A percentile compares a stretch with the other conserved stretches of the same genome.
phyloP scores from a whole-genome alignment of 257 asterid genomes.

The Avicennia marina region DNA sequence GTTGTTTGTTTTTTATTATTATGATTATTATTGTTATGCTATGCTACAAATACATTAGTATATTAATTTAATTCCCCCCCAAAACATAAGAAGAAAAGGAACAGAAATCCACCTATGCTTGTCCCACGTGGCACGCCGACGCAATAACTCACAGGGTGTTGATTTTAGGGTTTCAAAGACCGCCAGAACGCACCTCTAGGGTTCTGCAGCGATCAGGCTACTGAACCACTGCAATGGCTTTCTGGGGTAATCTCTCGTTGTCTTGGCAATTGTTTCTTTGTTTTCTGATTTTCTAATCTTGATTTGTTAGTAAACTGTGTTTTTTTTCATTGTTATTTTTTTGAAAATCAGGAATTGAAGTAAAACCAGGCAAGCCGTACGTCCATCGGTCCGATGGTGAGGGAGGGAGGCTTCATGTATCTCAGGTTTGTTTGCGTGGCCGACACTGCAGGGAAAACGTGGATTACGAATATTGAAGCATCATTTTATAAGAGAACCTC shows the following conservation, averaged over 20 bases:
- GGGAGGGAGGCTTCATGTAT: conserved; percentile 69
- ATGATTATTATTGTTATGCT: no score
- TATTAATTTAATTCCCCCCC: no score
- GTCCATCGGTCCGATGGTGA: conserved; percentile 35
- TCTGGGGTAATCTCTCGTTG: conserved; percentile 37
- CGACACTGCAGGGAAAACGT: conserved; percentile 1
- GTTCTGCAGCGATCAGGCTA: conserved; percentile 30
- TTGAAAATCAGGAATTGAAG: conserved; percentile 58
- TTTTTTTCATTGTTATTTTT: background rate
- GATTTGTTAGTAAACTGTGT: background rate
- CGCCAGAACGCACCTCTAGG: conserved; percentile 18
- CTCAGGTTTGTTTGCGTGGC: conserved; percentile 53
- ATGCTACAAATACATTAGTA: no score
- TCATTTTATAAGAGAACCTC: background rate
- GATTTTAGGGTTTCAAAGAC: conserved; percentile 28
- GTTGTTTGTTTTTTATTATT: no score
- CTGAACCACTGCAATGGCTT: conserved; percentile 35
- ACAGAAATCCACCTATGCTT: no score
- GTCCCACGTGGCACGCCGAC: no score
- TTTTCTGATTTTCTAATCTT: background rate
- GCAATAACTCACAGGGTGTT: no score
- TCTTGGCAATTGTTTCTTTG: background rate
- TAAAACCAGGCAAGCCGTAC: conserved; percentile 64
- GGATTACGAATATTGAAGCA: background rate
- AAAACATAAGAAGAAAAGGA: no score